Percentiles rank a stretch among this genome's conserved stretches.
phyloP scores from a whole-genome alignment of 768 basidiomycete species.

The Boletus rubescentipes region DNA sequence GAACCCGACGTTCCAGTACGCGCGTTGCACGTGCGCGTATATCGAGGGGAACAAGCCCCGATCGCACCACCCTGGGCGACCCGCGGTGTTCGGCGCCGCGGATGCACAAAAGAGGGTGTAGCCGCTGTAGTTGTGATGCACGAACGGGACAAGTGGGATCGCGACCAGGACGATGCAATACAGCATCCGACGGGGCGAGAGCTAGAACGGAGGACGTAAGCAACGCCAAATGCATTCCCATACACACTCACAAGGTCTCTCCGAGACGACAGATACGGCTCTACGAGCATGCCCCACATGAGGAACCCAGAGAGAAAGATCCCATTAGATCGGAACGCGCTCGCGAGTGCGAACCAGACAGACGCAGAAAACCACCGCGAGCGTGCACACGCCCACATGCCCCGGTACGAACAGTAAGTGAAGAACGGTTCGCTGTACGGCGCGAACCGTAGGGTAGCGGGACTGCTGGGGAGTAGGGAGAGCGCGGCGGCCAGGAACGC shows the following conservation, averaged over 20 bases:
- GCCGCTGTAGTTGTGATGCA: slow-evolving; percentile 66
- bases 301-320: slow-evolving; percentile 75
- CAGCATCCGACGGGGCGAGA: slow-evolving; percentile 32
- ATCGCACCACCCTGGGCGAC: slow-evolving; percentile 62
- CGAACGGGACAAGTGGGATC: slow-evolving; percentile 62
- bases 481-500: slow-evolving; percentile 63
- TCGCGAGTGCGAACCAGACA: slow-evolving; percentile 61
- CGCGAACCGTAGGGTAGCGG: slow-evolving; percentile 65
- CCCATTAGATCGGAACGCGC: slow-evolving; percentile 75
- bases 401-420: slow-evolving; percentile 71
- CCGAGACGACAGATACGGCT: slow-evolving; percentile 45
- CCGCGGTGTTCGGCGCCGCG: neutral
- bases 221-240: neutral
- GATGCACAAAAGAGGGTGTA: slow-evolving; percentile 64
- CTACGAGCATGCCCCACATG: slow-evolving; percentile 65
- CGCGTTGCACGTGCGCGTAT: slow-evolving; percentile 77
- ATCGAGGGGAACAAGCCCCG: slow-evolving; percentile 54
- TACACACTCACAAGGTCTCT: slow-evolving; percentile 29
- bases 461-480: slow-evolving; percentile 80
- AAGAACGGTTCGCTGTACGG: slow-evolving; percentile 88
- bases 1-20: slow-evolving; percentile 88
- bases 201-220: slow-evolving; percentile 26
- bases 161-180: slow-evolving; percentile 43
- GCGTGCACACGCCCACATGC: slow-evolving; percentile 33
- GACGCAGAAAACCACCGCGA: slow-evolving; percentile 55